phyloP scores from a whole-genome alignment of 1,284 basidiomycete genomes.

The Blastosporella zonata region DNA sequence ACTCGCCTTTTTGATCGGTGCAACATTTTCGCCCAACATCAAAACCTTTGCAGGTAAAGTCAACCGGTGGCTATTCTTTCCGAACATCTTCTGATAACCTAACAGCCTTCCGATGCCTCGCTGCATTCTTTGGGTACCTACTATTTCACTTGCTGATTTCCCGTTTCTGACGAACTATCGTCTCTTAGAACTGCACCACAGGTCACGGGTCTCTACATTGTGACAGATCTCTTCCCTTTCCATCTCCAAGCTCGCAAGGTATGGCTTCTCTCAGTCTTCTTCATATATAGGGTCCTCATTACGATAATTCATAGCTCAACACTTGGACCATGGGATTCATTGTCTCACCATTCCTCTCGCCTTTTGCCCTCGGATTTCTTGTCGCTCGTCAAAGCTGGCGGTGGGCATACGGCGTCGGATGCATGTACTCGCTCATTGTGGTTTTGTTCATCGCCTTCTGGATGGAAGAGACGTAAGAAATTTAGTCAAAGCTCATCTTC shows the following conservation, averaged over 20 bases:
- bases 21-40: slow-evolving; percentile 22
- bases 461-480: slow-evolving; percentile 66
- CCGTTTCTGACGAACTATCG: slow-evolving; percentile 2
- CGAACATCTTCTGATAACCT: slow-evolving; percentile 9
- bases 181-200: slow-evolving; percentile 57
- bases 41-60: slow-evolving; percentile 47
- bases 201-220: slow-evolving; percentile 67
- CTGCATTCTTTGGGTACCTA: slow-evolving; percentile 63
- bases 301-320: slow-evolving; percentile 44
- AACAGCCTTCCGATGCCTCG: slow-evolving; percentile 67
- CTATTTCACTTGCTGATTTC: not conserved
- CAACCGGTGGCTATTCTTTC: not conserved
- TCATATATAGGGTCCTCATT: not conserved
- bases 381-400: slow-evolving; percentile 62
- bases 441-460: slow-evolving; percentile 56
- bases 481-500: not conserved
- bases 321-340: slow-evolving; percentile 74
- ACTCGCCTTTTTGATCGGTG: slow-evolving; percentile 21
- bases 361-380: slow-evolving; percentile 69
- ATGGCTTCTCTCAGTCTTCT: not conserved
- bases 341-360: slow-evolving; percentile 61
- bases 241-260: slow-evolving; percentile 73
- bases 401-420: slow-evolving; percentile 70
- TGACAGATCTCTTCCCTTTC: slow-evolving; percentile 73
- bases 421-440: slow-evolving; percentile 55